These are phyloP conservation scores for Trebouxia sp. DNA, from an alignment of 139 green algal species.

Conservation along the genomic window DNA sequence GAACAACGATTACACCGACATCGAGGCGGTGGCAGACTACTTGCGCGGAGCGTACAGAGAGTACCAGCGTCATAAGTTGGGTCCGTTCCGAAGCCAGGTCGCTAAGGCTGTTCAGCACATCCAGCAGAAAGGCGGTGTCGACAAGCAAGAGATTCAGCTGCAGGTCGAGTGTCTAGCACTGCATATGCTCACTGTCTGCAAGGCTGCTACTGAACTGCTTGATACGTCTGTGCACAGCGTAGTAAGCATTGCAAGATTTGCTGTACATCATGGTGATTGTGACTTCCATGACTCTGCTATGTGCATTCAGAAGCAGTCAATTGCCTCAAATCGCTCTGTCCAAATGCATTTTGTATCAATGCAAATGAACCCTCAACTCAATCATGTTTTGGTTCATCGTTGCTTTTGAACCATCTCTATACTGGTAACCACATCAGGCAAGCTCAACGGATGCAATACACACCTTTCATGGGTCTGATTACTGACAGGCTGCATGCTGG, in stretches of 20 bases:
- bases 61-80: conserved; percentile 65
- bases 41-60: conserved; percentile 65
- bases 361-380: too few relatives aligned
- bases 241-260: too few relatives aligned
- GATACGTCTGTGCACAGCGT: too few relatives aligned
- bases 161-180: conserved; percentile 33
- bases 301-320: too few relatives aligned
- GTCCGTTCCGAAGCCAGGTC: conserved; percentile 55
- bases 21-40: conserved; percentile 61
- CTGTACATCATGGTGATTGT: too few relatives aligned
- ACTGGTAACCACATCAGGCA: background rate
- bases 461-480: too few relatives aligned
- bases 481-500: background rate
- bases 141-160: conserved; percentile 54
- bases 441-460: background rate
- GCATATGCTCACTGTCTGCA: background rate
- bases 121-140: conserved; percentile 37
- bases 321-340: too few relatives aligned
- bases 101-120: conserved; percentile 40
- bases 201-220: too few relatives aligned
- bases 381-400: background rate
- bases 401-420: background rate
- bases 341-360: too few relatives aligned
- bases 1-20: conserved; percentile 65
- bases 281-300: too few relatives aligned